phyloP scores from a whole-genome alignment of 2,329 filamentous ascomycete genomes.

The Penicillium nordicum region DNA sequence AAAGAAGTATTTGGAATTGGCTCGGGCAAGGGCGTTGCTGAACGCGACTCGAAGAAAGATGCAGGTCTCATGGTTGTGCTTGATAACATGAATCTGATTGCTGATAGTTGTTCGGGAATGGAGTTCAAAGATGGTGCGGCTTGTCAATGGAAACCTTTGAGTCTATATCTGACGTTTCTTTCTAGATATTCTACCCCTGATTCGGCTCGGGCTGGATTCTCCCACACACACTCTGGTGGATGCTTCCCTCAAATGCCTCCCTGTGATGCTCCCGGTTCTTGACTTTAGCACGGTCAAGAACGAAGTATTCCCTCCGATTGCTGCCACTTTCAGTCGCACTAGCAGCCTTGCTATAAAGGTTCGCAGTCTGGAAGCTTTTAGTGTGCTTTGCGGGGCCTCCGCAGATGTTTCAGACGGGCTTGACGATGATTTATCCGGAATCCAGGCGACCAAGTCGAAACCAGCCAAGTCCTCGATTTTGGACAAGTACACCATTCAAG shows the following conservation, averaged over 20 bases:
- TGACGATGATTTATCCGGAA: slow-evolving; percentile 71
- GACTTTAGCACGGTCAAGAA: slow-evolving; percentile 98
- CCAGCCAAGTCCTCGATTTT: slow-evolving; percentile 70
- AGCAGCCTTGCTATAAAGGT: slow-evolving; percentile 94
- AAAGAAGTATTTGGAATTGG: slow-evolving; percentile 75
- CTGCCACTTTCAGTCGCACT: slow-evolving; percentile 85
- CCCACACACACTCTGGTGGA: slow-evolving; percentile 87
- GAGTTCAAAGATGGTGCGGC: slow-evolving; percentile 86
- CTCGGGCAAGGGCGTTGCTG: slow-evolving; percentile 49
- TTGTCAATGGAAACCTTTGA: slow-evolving; percentile 2
- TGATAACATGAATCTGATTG: slow-evolving; percentile 73
- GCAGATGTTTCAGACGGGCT: slow-evolving; percentile 46
- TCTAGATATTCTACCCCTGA: slow-evolving; percentile 79
- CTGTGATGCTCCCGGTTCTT: slow-evolving; percentile 76
- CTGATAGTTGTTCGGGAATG: slow-evolving; percentile 79
- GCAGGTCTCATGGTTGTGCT: slow-evolving; percentile 88
- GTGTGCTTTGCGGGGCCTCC: slow-evolving; percentile 79
- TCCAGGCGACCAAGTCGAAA: slow-evolving; percentile 51
- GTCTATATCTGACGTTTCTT: slow-evolving; percentile 19
- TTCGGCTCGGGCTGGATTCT: slow-evolving; percentile 80
- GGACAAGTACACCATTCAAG: slow-evolving; percentile 97
- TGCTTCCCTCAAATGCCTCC: slow-evolving; percentile 73
- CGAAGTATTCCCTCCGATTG: slow-evolving; percentile 90
- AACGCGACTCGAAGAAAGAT: slow-evolving; percentile 79
- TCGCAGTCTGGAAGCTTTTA: slow-evolving; percentile 83